Evolutionary conservation across 495 filamentous ascomycete species (phyloP), one percentile per base, ranked within the genome.

Genomic region (Astrocystis sublimbata): DNA sequence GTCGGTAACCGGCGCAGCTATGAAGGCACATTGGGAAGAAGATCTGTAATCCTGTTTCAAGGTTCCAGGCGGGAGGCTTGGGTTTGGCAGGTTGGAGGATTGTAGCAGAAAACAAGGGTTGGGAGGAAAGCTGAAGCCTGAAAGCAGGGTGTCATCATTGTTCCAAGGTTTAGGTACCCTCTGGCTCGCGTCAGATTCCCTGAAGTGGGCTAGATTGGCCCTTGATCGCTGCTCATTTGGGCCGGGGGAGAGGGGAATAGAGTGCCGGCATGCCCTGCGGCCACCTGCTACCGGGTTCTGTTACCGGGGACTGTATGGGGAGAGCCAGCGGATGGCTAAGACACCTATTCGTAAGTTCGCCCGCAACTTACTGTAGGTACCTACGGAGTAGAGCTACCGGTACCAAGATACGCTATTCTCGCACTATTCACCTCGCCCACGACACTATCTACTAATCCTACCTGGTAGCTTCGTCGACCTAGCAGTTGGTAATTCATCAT

Each of bases 81-180:
- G n/a, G n/a, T n/a, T n/a, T n/a, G n/a, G n/a, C n/a, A n/a, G n/a
- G n/a, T 13, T 41, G 35, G 21, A 26, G 26, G 33, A 33, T 26
- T n/a, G n/a, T n/a, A n/a, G 45, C 28, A 49, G 56, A 50, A n/a
- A 41, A 42, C 56, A 50, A 59, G 56, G 31, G 17, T 59, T 59
- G 8, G 17, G 17, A 3, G 47, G 47, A 49, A 42, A 59, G 56
- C 56, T 59, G 56, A 50, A 28, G n/a, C n/a, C n/a, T n/a, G n/a
- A n/a, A n/a, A n/a, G 56, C 30, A 59, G n/a, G 21, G 21, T 59
- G 23, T 19, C 31, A 42, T 17, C 1, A 33, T 26, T 13, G 8
- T 4, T 31, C 30, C 17, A 40, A 28, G 53, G 15, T 23, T 57
- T 45, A 41, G n/a, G n/a, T n/a, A n/a, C n/a, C n/a, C n/a, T n/a